Evolutionary conservation across 1,284 basidiomycete species (phyloP), one percentile per base, ranked within the genome.

Genomic region (Tetrapyrgos nigripes): DNA sequence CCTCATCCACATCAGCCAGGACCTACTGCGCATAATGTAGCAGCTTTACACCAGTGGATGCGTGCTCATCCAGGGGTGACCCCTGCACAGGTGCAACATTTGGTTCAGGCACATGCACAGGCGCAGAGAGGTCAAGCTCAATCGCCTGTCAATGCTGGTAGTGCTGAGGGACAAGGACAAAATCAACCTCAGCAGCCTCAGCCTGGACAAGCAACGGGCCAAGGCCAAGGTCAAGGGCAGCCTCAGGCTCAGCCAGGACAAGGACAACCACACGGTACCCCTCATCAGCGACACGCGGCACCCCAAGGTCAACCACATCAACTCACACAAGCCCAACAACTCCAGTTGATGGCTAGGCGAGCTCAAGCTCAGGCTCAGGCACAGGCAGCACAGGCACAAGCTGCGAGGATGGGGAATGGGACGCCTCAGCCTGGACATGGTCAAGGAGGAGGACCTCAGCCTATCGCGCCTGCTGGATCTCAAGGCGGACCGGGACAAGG

Each of bases 51-150:
- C n/a, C n/a, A n/a, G 26, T 8, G 57, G 49, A 31, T 21, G 50
- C 19, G 29, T 37, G 33, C 35, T 29, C 51, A 26, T 35, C 28
- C 56, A 57, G 21, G 31, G n/a, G 60, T 62, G 60, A 51, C 55
- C 46, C 60, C 59, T 21, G 52, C 47, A 23, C 61, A 64, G 33
- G 55, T 52, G 28, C 64, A 63, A 27, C 31, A 51, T 21, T 52
- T 55, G 24, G 31, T 53, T 24, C 58, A 56, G 40, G 49, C 51
- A n/a, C 58, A 57, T 29, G 54, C 51, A 21, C 68, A 67, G 44
- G n/a, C 59, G 13, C 27, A 66, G 61, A 52, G 62, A 27, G 33
- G 23, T 21, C 46, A 13, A 29, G 48, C 35, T 21, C 55, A 51
- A 19, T 19, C 47, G 11, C 55, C 35, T 6, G 26, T n/a, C 14